Evolutionary conservation across 805 yeast species (phyloP).

Genomic region (Metschnikowia chrysomelidarum): DNA sequence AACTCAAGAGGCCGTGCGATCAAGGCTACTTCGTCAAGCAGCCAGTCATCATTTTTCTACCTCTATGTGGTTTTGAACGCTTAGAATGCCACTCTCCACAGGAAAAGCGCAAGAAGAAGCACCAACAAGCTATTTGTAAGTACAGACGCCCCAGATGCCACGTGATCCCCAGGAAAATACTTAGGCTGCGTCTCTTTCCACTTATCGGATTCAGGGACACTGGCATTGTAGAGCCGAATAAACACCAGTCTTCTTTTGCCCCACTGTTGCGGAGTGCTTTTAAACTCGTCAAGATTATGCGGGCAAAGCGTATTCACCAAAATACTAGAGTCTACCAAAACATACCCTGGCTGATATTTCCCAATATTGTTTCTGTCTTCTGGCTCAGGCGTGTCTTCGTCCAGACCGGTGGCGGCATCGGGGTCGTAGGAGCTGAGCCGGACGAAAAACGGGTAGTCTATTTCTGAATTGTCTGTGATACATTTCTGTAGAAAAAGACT

Average conservation of each 20-base stretch:
- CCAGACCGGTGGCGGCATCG: too few species aligned
- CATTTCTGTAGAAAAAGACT: too few species aligned
- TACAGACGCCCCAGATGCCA: slow-evolving; percentile 2
- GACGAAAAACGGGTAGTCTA: slow-evolving; percentile 7
- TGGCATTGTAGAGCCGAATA: slow-evolving; percentile 4
- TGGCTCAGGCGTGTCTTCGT: background rate
- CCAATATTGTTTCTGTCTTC: background rate
- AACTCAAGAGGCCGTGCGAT: too few species aligned
- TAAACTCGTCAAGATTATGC: slow-evolving; percentile 14
- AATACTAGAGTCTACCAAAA: slow-evolving; percentile 13
- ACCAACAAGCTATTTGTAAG: slow-evolving; percentile 1
- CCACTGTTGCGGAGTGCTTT: slow-evolving; percentile 11
- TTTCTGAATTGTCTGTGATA: too few species aligned
- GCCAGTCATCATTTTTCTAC: too few species aligned
- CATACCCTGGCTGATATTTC: slow-evolving; percentile 10
- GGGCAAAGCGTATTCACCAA: slow-evolving; percentile 15
- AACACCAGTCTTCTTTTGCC: slow-evolving; percentile 8
- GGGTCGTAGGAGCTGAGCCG: slow-evolving; percentile 6
- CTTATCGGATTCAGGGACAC: background rate
- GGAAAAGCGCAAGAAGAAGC: slow-evolving; percentile 3
- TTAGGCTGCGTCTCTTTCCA: background rate
- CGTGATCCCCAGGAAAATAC: slow-evolving; percentile 8
- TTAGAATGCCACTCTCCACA: slow-evolving; percentile 5
- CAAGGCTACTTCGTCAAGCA: too few species aligned
- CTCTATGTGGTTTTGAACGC: too few species aligned